Evolutionary conservation across 164 flowering plant genomes (phyloP).

Genomic region (Chimonanthus praecox): DNA sequence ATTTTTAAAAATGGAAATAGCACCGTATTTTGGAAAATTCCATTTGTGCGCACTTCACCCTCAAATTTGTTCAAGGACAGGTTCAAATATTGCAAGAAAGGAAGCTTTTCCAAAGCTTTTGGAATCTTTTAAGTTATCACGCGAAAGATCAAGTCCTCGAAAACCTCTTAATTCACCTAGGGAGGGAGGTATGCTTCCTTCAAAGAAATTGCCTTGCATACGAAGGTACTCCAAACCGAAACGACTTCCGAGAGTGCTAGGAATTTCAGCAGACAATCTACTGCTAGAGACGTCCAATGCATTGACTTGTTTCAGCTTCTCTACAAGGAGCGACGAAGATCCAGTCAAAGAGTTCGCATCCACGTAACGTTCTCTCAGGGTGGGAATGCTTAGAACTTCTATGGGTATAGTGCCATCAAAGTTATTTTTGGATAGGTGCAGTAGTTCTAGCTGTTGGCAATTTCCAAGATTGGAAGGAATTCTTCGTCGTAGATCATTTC

Average conservation of each 20-base stretch:
- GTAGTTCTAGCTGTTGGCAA: constrained; percentile 6
- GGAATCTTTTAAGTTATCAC: constrained; percentile 25
- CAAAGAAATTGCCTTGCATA: constrained; percentile 19
- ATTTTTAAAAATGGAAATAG: constrained; percentile 23
- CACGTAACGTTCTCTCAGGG: constrained; percentile 5
- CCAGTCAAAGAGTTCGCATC: constrained; percentile 16
- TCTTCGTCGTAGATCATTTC: constrained; percentile 21
- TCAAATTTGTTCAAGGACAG: too few species aligned
- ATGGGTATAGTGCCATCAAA: constrained; percentile 21
- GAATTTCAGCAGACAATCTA: constrained; percentile 22
- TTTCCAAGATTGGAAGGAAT: constrained; percentile 22
- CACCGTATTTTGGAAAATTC: too few species aligned
- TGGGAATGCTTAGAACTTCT: constrained; percentile 13
- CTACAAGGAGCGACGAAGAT: constrained; percentile 18
- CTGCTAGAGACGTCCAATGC: constrained; percentile 17
- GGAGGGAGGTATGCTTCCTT: constrained; percentile 18
- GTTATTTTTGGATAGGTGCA: constrained; percentile 5
- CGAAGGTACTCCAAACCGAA: background rate
- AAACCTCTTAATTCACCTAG: constrained; percentile 14
- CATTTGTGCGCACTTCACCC: too few species aligned
- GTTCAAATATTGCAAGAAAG: constrained; percentile 10
- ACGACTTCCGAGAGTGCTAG: constrained; percentile 17
- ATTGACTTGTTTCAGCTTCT: constrained; percentile 4
- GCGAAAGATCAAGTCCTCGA: constrained; percentile 15
- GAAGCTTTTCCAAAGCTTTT: constrained; percentile 3